Base-by-base conservation (phyloP, 768 basidiomycete species). In the Mycena epipterygia region DNA sequence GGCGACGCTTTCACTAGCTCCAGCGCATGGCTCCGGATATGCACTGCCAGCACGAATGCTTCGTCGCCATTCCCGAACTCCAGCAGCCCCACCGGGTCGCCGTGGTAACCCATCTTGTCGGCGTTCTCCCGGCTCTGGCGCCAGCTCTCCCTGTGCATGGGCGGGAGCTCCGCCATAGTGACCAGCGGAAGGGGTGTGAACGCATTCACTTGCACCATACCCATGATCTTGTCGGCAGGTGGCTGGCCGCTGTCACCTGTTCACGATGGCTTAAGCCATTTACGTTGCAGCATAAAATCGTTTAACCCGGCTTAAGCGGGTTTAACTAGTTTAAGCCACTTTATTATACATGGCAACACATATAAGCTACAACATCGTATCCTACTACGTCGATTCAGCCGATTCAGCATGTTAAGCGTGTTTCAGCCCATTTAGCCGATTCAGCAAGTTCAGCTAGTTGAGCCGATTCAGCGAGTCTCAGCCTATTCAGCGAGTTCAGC, bases 201-300 rank as follows among this genome's bases (percentile, higher is more conserved):
- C 29, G 49, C 30, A 33, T 60, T 67, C 9, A 67, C 19, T 42
- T 67, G 58, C 13, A 61, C 35, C 66, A 67, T 67, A 12, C 66
- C 66, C n/a, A n/a, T 2, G n/a, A 53, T 21, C 55, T 42, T 27
- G 25, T 33, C 51, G 6, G 12, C 14, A 13, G 33, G 19, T 3
- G 35, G 35, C 61, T 52, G 19, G 37, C 27, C 19, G 1, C 4
- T 39, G 37, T n/a, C n/a, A n/a, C n/a, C n/a, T n/a, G n/a, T n/a
- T n/a, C n/a, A n/a, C n/a, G n/a, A n/a, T n/a, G n/a, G n/a, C n/a
- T n/a, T n/a, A n/a, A n/a, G n/a, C n/a, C n/a, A n/a, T n/a, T n/a
- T n/a, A n/a, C n/a, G n/a, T n/a, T n/a, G n/a, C n/a, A n/a, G n/a
- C n/a, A n/a, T n/a, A n/a, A n/a, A n/a, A n/a, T n/a, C n/a, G n/a